A percentile compares a stretch with the other conserved stretches of the same genome.
These are phyloP conservation scores for Fraxinus floribunda DNA, from an alignment of 305 asterid species.

Conservation along the genomic window DNA sequence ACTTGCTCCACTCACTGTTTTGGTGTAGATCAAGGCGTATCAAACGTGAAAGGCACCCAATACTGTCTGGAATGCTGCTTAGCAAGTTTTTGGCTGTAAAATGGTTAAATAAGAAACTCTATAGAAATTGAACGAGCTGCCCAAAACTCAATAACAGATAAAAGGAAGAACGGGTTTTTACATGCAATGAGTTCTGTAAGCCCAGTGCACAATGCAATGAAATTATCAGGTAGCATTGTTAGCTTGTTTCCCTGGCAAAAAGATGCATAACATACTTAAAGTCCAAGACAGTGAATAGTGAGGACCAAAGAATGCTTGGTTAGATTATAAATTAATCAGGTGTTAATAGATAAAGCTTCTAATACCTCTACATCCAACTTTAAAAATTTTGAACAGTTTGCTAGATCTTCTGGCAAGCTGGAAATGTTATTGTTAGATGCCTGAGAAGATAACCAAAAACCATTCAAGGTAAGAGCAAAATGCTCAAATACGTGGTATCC, in stretches of 20 bases:
- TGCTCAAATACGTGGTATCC: not conserved
- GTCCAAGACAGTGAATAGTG: not conserved
- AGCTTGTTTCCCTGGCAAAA: conserved; percentile 84
- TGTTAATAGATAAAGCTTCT: not conserved
- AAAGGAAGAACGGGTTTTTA: conserved; percentile 36
- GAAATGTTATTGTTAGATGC: conserved; percentile 84
- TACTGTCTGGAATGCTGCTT: conserved; percentile 70
- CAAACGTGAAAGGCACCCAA: conserved; percentile 76
- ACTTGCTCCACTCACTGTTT: conserved; percentile 66
- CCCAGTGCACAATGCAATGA: conserved; percentile 73
- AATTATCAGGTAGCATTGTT: conserved; percentile 48
- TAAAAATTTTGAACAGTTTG: conserved; percentile 67
- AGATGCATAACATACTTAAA: conserved; percentile 26
- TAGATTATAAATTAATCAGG: conserved; percentile 16
- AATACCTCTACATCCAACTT: conserved; percentile 85
- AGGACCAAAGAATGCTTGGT: conserved; percentile 6
- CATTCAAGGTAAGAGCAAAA: conserved; percentile 19
- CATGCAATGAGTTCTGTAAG: conserved; percentile 93
- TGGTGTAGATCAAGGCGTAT: conserved; percentile 88
- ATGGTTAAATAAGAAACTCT: conserved; percentile 21
- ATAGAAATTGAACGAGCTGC: conserved; percentile 21
- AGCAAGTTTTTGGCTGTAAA: conserved; percentile 73
- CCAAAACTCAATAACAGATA: conserved; percentile 24
- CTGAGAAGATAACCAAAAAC: conserved; percentile 48
- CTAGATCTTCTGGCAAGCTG: conserved; percentile 83